These are phyloP conservation scores for Stagonosporopsis tanaceti DNA, from an alignment of 2,329 filamentous ascomycete genomes.

Conservation along the genomic window DNA sequence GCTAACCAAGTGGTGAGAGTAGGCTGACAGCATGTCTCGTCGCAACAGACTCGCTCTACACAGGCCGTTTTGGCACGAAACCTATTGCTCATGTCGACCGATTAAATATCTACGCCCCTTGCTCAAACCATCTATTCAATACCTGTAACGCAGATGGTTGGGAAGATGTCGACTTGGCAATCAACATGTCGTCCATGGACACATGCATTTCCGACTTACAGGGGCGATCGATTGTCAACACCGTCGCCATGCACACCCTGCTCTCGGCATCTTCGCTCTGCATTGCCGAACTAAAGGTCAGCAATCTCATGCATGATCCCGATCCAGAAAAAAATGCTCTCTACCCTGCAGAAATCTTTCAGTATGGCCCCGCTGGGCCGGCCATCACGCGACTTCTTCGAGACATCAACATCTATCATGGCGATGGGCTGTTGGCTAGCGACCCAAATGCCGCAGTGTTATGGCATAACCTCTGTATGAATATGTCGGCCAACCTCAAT, in stretches of 20 bases:
- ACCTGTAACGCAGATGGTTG: background rate
- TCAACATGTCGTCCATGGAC: background rate
- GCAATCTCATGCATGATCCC: background rate
- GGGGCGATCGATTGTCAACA: background rate
- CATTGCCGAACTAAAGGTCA: background rate
- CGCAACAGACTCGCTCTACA: conserved; percentile 1
- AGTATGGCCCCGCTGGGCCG: background rate
- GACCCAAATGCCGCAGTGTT: background rate
- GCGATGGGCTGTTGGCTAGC: background rate
- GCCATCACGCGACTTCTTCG: background rate
- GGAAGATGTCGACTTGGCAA: background rate
- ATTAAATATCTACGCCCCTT: background rate
- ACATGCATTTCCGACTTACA: background rate
- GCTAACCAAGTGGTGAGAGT: background rate
- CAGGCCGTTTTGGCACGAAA: background rate
- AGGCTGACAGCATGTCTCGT: background rate
- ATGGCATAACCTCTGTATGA: background rate
- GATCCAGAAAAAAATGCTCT: background rate
- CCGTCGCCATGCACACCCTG: background rate
- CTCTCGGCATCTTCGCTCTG: background rate
- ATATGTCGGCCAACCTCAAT: background rate
- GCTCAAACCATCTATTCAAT: background rate
- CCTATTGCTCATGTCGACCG: background rate
- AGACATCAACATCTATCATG: background rate
- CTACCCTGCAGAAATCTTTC: background rate